Evolutionary conservation across 331 rosid species (phyloP).

Genomic region (Malus hybrid): DNA sequence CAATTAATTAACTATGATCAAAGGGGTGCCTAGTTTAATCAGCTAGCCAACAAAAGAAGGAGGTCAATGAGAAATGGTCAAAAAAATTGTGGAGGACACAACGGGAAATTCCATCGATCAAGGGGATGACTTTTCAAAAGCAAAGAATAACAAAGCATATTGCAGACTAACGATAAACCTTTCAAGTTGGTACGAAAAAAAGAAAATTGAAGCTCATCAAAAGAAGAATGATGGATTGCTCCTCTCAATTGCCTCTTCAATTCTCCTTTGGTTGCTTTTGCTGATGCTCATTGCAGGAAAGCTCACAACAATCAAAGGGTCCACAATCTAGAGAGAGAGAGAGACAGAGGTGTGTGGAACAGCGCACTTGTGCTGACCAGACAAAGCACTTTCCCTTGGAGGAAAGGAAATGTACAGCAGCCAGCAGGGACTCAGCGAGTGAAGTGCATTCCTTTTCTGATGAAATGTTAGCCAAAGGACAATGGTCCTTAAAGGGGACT

Average conservation of each 20-base stretch:
- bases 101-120: slow-evolving; percentile 26
- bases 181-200: slow-evolving; percentile 25
- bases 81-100: slow-evolving; percentile 25
- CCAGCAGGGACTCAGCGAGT: not conserved
- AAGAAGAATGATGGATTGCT: slow-evolving; percentile 45
- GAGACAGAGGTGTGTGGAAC: not conserved
- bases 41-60: slow-evolving; percentile 22
- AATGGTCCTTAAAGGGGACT: slow-evolving; percentile 39
- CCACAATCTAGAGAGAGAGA: slow-evolving; percentile 20
- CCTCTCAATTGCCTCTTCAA: slow-evolving; percentile 20
- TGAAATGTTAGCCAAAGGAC: slow-evolving; percentile 31
- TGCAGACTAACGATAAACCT: slow-evolving; percentile 26
- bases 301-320: slow-evolving; percentile 31
- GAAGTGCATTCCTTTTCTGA: slow-evolving; percentile 29
- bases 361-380: slow-evolving; percentile 42
- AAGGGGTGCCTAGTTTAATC: slow-evolving; percentile 28
- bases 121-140: slow-evolving; percentile 26
- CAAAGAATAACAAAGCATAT: slow-evolving; percentile 31
- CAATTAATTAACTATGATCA: slow-evolving; percentile 19
- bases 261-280: slow-evolving; percentile 15
- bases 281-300: slow-evolving; percentile 19
- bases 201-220: slow-evolving; percentile 31
- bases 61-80: slow-evolving; percentile 55
- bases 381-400: slow-evolving; percentile 40
- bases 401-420: slow-evolving; percentile 28